These are phyloP conservation scores for Agaricus sinodeliciosus DNA, from an alignment of 768 basidiomycete species.

Conservation along the genomic window DNA sequence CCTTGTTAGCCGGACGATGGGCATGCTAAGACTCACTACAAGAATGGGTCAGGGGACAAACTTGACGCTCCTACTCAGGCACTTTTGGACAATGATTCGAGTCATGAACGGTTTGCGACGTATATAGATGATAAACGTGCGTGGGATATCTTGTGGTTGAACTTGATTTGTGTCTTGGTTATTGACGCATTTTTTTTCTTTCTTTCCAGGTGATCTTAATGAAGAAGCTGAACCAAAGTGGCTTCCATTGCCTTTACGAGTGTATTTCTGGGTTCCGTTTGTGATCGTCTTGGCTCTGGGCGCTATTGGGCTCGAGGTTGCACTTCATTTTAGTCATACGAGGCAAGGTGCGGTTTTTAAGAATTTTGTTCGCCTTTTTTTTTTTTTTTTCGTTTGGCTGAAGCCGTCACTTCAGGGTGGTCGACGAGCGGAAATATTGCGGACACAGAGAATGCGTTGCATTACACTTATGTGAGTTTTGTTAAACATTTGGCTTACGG, in stretches of 20 bases:
- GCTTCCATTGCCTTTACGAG: constrained; percentile 38
- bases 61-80: constrained; percentile 1
- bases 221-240: constrained; percentile 17
- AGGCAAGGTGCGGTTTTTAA: constrained; percentile 30
- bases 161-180: not conserved
- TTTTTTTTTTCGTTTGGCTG: not conserved
- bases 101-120: constrained; percentile 18
- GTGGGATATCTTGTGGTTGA: not conserved
- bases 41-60: not conserved
- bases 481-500: not conserved
- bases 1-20: not conserved
- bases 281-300: constrained; percentile 28
- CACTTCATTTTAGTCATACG: constrained; percentile 37
- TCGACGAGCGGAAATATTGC: constrained; percentile 25
- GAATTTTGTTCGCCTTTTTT: not conserved
- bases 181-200: not conserved
- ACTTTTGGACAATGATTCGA: not conserved
- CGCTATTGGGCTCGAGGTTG: constrained; percentile 41
- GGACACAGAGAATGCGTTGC: constrained; percentile 30
- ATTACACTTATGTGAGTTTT: constrained; percentile 46
- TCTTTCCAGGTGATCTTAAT: not conserved
- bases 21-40: not conserved
- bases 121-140: constrained; percentile 13
- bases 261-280: constrained; percentile 41
- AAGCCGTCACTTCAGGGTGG: constrained; percentile 31